Evolutionary conservation across 306 rosid species (phyloP), one percentile per base, ranked within the genome.

Genomic region (Gillenia trifoliata): DNA sequence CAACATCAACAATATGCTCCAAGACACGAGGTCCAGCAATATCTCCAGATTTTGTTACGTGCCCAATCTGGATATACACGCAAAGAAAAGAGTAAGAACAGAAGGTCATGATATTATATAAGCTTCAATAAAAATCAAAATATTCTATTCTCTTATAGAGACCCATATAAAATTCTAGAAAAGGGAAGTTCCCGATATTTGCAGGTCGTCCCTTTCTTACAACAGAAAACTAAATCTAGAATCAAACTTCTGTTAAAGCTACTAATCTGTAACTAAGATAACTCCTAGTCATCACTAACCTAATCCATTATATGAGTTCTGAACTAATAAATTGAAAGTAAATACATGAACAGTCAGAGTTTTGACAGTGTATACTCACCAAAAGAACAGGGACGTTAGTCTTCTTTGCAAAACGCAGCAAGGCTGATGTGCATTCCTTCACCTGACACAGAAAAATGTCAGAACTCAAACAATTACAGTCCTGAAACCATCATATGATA

Each of bases 1-100:
- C 98, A 70, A 83, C 96, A 78, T 94, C 97, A 50, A 94, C 98
- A 1, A 94, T 94, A 80, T 94, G 97, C 85, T 94, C 98, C 89
- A 94, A 86, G 45, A 87, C 79, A 70, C 90, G 96, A 72, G 98
- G 98, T 81, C 98, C 98, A 3, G 98, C 98, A 75, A 94, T 84
- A 1, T 91, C 98, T 75, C 98, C 98, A 57, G 94, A 84, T 81
- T 94, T 91, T 59, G 88, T 91, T 77, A 94, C 95, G 28, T 94
- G 98, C 30, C 96, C 98, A 79, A 91, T 85, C 98, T 94, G 88
- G 77, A 81, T 65, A 59, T 40, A 66, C 72, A 84, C 40, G 62
- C 66, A 82, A 68, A 69, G 22, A 71, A 75, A 11, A n/a, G 33
- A 3, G 71, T 41, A 73, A 71, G 71, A 38, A 38, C 0, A 52